These are phyloP conservation scores for Geranomyces variabilis DNA, from an alignment of 192 early-diverging fungal genomes.

Conservation along the genomic window DNA sequence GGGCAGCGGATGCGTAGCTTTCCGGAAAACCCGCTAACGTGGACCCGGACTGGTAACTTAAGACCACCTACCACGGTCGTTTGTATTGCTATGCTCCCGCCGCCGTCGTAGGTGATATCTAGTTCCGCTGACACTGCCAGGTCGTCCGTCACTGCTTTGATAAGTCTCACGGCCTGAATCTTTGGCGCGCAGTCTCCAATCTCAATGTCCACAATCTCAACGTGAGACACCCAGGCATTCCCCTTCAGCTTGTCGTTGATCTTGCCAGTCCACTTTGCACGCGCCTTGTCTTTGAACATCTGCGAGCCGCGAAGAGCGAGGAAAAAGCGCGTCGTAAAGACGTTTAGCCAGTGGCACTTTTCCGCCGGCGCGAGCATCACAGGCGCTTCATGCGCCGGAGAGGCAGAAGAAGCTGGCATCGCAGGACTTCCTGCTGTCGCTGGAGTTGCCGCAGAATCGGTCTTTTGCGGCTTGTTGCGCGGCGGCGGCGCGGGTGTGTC, in stretches of 20 bases:
- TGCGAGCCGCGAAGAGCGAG: slow-evolving; percentile 48
- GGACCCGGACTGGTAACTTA: slow-evolving; percentile 51
- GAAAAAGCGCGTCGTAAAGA: slow-evolving; percentile 52
- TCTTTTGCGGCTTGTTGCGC: not conserved
- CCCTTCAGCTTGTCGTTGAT: slow-evolving; percentile 53
- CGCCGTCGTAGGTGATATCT: slow-evolving; percentile 55
- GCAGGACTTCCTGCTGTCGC: not conserved
- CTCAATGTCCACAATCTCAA: slow-evolving; percentile 46
- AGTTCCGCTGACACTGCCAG: slow-evolving; percentile 56
- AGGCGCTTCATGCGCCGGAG: slow-evolving; percentile 10
- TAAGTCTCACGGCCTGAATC: slow-evolving; percentile 44
- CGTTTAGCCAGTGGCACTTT: slow-evolving; percentile 51
- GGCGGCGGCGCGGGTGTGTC: slow-evolving; percentile 34
- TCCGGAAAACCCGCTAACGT: slow-evolving; percentile 46
- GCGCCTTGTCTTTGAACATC: slow-evolving; percentile 47
- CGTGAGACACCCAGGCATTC: slow-evolving; percentile 52
- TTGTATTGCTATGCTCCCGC: slow-evolving; percentile 51
- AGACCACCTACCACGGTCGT: slow-evolving; percentile 46
- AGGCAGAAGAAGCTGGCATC: not conserved
- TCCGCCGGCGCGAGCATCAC: slow-evolving; percentile 36
- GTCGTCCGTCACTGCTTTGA: slow-evolving; percentile 57
- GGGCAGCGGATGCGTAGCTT: slow-evolving; percentile 52
- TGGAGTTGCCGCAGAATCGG: not conserved
- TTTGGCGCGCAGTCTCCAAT: slow-evolving; percentile 55
- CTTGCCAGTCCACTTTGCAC: slow-evolving; percentile 42